Percentiles rank a stretch among this genome's conserved stretches.
phyloP scores from a whole-genome alignment of 805 yeast genomes.

The Monosporozyma aquatica region DNA sequence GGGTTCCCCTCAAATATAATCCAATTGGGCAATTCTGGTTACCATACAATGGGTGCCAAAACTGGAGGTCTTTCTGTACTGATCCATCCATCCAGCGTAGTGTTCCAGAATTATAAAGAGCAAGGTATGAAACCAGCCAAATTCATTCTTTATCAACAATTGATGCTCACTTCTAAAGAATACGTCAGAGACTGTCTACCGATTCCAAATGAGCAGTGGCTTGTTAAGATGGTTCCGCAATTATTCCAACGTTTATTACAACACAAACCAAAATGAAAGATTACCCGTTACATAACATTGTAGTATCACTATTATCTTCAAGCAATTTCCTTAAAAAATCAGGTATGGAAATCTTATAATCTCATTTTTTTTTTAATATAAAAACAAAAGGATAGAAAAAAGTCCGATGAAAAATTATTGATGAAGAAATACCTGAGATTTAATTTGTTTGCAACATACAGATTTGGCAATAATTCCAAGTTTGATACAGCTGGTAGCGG shows the following conservation, averaged over 20 bases:
- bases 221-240: conserved; percentile 67
- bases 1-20: conserved; percentile 30
- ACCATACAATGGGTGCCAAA: conserved; percentile 23
- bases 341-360: no score
- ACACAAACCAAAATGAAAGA: neutral
- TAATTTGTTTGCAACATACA: no score
- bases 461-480: no score
- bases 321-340: neutral
- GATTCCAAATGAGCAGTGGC: conserved; percentile 60
- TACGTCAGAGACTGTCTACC: conserved; percentile 78
- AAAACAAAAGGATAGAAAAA: no score
- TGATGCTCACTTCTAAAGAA: conserved; percentile 78
- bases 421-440: no score
- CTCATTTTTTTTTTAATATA: no score
- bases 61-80: conserved; percentile 63
- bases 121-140: conserved; percentile 63
- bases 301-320: no score
- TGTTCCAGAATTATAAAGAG: conserved; percentile 33
- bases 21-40: conserved; percentile 22
- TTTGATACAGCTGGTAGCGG: no score
- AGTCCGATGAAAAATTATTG: no score
- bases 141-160: conserved; percentile 68
- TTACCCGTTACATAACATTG: no score
- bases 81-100: conserved; percentile 78
- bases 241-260: conserved; percentile 20